Evolutionary conservation across 345 rosid genomes (phyloP).

Genomic region (Gossypium thurberi): DNA sequence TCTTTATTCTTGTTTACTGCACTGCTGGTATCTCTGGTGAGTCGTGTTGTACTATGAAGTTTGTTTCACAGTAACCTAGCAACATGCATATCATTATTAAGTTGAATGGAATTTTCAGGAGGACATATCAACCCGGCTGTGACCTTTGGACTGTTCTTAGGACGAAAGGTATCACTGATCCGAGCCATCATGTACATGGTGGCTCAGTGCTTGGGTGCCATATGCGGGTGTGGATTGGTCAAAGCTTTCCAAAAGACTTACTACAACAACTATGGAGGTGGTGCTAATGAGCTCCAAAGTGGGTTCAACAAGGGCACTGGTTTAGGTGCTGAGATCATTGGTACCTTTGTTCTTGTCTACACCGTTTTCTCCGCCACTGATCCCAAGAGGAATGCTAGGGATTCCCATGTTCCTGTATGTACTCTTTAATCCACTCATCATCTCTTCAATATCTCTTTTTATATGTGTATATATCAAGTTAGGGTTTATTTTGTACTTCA

Average conservation of each 20-base stretch:
- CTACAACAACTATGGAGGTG: constrained; percentile 58
- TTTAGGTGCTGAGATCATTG: constrained; percentile 68
- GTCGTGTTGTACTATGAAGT: neutral
- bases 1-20: constrained; percentile 88
- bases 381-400: constrained; percentile 69
- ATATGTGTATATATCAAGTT: too few relatives aligned
- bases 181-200: constrained; percentile 50
- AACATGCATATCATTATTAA: neutral
- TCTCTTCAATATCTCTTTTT: too few relatives aligned
- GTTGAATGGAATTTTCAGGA: constrained; percentile 22
- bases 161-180: constrained; percentile 44
- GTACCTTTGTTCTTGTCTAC: constrained; percentile 76
- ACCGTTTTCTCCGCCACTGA: constrained; percentile 79
- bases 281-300: constrained; percentile 35
- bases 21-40: constrained; percentile 85
- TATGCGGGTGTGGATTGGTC: constrained; percentile 55
- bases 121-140: constrained; percentile 70
- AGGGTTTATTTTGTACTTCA: too few relatives aligned
- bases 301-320: constrained; percentile 63
- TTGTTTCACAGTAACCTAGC: neutral
- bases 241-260: constrained; percentile 52
- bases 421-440: neutral
- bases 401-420: constrained; percentile 72
- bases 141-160: constrained; percentile 54
- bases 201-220: constrained; percentile 60